Conservation (phyloP, 495 filamentous ascomycete species). For the Darksidea phi region DNA sequence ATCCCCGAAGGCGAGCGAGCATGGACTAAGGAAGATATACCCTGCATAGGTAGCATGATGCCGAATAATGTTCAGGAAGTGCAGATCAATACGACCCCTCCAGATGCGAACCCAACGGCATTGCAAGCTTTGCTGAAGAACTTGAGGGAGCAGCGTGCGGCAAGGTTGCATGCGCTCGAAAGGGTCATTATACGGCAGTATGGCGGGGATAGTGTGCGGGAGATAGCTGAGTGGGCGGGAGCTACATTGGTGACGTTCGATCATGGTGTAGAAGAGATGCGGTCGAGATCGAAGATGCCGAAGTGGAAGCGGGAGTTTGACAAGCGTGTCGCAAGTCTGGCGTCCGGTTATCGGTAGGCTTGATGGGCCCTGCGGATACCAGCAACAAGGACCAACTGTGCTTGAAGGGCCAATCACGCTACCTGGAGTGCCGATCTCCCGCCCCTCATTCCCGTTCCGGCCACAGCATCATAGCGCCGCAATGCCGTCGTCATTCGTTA, state of each 20-base stretch:
- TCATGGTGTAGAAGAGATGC: not conserved
- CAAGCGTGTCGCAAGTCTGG: conserved; percentile 1
- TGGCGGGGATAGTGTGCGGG: not conserved
- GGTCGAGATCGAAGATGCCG: conserved; percentile 5
- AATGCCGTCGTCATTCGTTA: too few relatives aligned
- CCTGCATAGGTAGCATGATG: conserved; percentile 26
- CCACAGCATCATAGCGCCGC: too few relatives aligned
- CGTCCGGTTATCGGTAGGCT: too few relatives aligned
- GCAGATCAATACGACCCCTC: conserved; percentile 17
- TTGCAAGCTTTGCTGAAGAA: conserved; percentile 17
- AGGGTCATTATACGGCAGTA: conserved; percentile 11
- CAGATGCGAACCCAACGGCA: not conserved
- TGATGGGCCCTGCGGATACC: too few relatives aligned
- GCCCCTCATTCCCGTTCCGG: too few relatives aligned
- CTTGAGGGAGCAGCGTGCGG: conserved; percentile 2
- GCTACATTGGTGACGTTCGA: conserved; percentile 5
- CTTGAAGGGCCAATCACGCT: too few relatives aligned
- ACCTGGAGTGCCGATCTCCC: too few relatives aligned
- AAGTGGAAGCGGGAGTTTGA: conserved; percentile 18
- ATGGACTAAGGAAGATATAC: conserved; percentile 22
- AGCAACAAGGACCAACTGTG: too few relatives aligned
- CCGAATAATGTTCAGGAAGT: not conserved
- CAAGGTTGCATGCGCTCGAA: conserved; percentile 5
- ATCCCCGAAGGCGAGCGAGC: not conserved
- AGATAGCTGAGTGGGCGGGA: not conserved